Percentiles rank a stretch among this genome's conserved stretches.
Evolutionary conservation across 345 rosid species (phyloP).

Genomic region (Fremontodendron californicum): DNA sequence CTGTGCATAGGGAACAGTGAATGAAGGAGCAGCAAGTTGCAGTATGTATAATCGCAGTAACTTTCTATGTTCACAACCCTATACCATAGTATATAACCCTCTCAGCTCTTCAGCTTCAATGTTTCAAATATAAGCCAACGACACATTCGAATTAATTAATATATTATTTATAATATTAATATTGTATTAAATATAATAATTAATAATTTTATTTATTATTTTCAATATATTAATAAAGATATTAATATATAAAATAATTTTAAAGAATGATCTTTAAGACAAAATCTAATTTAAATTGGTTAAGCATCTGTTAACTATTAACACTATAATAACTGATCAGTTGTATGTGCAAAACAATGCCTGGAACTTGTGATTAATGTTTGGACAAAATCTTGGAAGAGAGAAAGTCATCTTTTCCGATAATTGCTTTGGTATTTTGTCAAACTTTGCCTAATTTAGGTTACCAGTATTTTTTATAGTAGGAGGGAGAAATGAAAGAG

Average conservation of each 20-base stretch:
- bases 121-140: not conserved
- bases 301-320: too few species aligned
- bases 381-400: not conserved
- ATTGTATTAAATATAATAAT: too few species aligned
- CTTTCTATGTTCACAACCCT: not conserved
- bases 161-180: too few species aligned
- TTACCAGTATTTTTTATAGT: not conserved
- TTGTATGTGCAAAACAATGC: not conserved
- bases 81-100: not conserved
- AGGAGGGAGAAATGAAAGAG: constrained; percentile 8
- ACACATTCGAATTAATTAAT: not conserved
- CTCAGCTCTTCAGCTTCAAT: not conserved
- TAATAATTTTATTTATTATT: too few species aligned
- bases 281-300: too few species aligned
- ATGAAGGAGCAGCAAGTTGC: constrained; percentile 1
- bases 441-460: not conserved
- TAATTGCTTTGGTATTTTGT: not conserved
- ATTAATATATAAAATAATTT: too few species aligned
- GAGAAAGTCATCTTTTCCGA: not conserved
- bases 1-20: not conserved
- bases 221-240: too few species aligned
- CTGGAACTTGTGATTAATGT: not conserved
- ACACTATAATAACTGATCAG: not conserved
- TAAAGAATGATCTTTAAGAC: too few species aligned
- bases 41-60: not conserved